Conservation (phyloP, 352 stramenopile genomes). For the Plasmopara viticola region DNA sequence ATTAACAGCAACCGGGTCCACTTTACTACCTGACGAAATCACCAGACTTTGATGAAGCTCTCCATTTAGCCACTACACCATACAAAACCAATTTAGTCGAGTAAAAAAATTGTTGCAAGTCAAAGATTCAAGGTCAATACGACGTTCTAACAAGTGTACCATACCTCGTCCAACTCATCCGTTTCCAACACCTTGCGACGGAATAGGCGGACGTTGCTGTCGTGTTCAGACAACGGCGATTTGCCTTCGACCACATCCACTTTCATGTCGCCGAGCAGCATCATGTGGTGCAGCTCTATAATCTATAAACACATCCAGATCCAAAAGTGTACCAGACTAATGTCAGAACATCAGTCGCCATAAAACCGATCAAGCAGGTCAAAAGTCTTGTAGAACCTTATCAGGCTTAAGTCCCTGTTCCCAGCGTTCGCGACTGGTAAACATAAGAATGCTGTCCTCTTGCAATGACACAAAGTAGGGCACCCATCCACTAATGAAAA, state of each 20-base stretch:
- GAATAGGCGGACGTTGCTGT: slow-evolving; percentile 45
- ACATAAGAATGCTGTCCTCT: slow-evolving; percentile 72
- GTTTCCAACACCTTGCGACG: slow-evolving; percentile 69
- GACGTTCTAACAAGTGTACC: background rate
- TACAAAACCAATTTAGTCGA: background rate
- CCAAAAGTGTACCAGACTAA: background rate
- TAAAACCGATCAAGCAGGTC: background rate
- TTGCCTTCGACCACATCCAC: slow-evolving; percentile 53
- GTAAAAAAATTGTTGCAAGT: background rate
- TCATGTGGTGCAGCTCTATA: slow-evolving; percentile 59
- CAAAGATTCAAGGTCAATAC: background rate
- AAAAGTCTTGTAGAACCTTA: slow-evolving; percentile 34
- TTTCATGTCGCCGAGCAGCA: slow-evolving; percentile 81
- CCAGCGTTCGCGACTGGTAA: slow-evolving; percentile 73
- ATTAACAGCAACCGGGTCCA: slow-evolving; percentile 42
- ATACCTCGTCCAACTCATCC: slow-evolving; percentile 69
- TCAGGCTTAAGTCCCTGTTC: slow-evolving; percentile 76
- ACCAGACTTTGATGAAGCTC: slow-evolving; percentile 56
- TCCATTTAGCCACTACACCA: slow-evolving; percentile 58
- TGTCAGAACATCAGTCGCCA: background rate
- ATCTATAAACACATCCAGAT: slow-evolving; percentile 29
- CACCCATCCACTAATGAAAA: slow-evolving; percentile 77
- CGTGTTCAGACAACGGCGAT: slow-evolving; percentile 19
- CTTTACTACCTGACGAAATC: slow-evolving; percentile 32
- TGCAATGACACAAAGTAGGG: slow-evolving; percentile 81